Conservation (phyloP, 2,329 filamentous ascomycete genomes). For the Zarea fungicola region DNA sequence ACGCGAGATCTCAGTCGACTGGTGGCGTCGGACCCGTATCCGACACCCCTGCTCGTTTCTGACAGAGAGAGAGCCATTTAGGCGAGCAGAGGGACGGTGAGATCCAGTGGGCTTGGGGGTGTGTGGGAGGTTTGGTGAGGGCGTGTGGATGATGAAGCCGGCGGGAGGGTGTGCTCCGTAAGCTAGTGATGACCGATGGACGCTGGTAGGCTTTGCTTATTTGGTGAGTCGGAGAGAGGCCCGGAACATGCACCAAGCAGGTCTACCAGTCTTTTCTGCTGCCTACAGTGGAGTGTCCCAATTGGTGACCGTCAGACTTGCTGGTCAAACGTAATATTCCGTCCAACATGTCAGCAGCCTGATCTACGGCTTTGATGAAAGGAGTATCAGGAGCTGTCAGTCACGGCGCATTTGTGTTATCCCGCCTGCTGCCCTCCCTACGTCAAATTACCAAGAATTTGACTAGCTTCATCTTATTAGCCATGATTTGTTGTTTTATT, state of each 20-base stretch:
- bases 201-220: conserved; percentile 3
- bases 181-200: conserved; percentile 6
- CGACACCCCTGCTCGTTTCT: conserved; percentile 12
- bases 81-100: conserved; percentile 9
- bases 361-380: background rate
- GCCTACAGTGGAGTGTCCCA: background rate
- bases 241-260: no score
- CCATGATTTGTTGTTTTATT: no score
- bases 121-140: conserved; percentile 1
- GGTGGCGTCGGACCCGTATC: conserved; percentile 14
- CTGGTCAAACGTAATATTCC: conserved; percentile 1
- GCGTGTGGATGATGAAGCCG: conserved; percentile 5
- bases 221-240: background rate
- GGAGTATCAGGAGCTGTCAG: background rate
- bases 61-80: background rate
- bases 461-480: no score
- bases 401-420: conserved; percentile 8
- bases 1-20: conserved; percentile 10
- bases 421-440: background rate
- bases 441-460: background rate
- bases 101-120: conserved; percentile 3
- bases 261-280: background rate
- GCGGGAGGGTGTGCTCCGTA: conserved; percentile 10
- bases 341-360: conserved; percentile 1
- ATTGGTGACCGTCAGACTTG: conserved; percentile 2